A percentile compares a stretch with the other conserved stretches of the same genome.
Evolutionary conservation across 2,329 filamentous ascomycete genomes (phyloP).

Genomic region (Plenodomus tracheiphilus): DNA sequence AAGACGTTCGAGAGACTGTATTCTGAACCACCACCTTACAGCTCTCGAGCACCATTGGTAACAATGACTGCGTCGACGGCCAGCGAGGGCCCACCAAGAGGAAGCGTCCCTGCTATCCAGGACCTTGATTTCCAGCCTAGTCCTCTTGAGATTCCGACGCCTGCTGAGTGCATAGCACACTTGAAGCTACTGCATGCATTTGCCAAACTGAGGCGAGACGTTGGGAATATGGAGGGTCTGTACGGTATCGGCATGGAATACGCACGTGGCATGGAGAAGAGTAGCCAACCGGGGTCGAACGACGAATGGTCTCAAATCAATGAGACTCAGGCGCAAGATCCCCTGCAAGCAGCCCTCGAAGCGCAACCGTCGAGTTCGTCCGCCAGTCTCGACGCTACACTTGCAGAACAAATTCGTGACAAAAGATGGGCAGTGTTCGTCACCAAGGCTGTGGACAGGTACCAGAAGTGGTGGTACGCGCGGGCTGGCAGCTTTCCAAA

Average conservation of each 20-base stretch:
- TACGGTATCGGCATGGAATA: slow-evolving; percentile 58
- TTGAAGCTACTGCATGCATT: slow-evolving; percentile 73
- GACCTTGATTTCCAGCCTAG: slow-evolving; percentile 40
- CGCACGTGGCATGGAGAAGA: slow-evolving; percentile 21
- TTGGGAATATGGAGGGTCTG: slow-evolving; percentile 68
- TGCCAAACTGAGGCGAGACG: slow-evolving; percentile 66
- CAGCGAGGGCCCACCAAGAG: not conserved
- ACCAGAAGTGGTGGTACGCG: slow-evolving; percentile 65
- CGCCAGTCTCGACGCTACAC: slow-evolving; percentile 5
- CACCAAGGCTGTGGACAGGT: slow-evolving; percentile 68
- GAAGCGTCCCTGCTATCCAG: not conserved
- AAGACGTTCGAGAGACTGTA: slow-evolving; percentile 6
- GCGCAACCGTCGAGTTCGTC: not conserved
- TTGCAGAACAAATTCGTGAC: slow-evolving; percentile 62
- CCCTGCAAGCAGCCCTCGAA: slow-evolving; percentile 4
- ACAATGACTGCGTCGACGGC: not conserved
- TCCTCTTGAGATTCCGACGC: slow-evolving; percentile 47
- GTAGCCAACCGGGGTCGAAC: slow-evolving; percentile 3
- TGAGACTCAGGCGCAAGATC: slow-evolving; percentile 28
- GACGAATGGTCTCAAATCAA: not conserved
- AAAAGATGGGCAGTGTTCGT: slow-evolving; percentile 76
- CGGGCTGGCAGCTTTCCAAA: slow-evolving; percentile 4
- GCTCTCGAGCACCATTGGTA: slow-evolving; percentile 5
- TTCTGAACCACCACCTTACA: slow-evolving; percentile 16
- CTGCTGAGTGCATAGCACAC: slow-evolving; percentile 69